Evolutionary conservation across 2,329 filamentous ascomycete genomes (phyloP).

Genomic region (Xylariaceae sp.): DNA sequence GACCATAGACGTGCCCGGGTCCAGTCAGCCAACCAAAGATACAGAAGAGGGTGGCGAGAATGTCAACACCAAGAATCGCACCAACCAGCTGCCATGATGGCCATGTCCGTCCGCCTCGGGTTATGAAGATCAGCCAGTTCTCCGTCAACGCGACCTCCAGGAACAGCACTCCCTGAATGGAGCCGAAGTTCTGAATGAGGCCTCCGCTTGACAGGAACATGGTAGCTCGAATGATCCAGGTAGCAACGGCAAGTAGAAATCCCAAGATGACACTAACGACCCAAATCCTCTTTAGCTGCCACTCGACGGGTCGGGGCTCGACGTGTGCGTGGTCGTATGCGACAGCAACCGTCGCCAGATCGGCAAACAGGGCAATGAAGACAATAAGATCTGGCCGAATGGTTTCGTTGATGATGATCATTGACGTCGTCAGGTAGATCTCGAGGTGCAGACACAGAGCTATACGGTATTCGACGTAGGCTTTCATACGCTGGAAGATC

Average conservation of each 20-base stretch:
- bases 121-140: conserved; percentile 77
- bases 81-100: conserved; percentile 69
- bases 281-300: conserved; percentile 79
- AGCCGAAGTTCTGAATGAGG: conserved; percentile 69
- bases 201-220: conserved; percentile 65
- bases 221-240: conserved; percentile 68
- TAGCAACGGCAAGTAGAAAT: conserved; percentile 60
- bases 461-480: conserved; percentile 73
- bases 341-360: conserved; percentile 72
- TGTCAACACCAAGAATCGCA: conserved; percentile 67
- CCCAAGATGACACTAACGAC: conserved; percentile 67
- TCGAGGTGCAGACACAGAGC: conserved; percentile 68
- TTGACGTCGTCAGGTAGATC: conserved; percentile 70
- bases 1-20: conserved; percentile 25
- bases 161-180: conserved; percentile 69
- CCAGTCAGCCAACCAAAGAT: conserved; percentile 68
- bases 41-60: conserved; percentile 66
- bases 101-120: conserved; percentile 65
- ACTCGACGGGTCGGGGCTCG: conserved; percentile 69
- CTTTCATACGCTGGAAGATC: conserved; percentile 75
- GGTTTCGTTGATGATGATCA: conserved; percentile 76
- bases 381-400: conserved; percentile 68
- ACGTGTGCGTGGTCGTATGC: conserved; percentile 76
- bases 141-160: conserved; percentile 68
- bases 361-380: conserved; percentile 74